These are phyloP conservation scores for Pyricularia grisea DNA, from an alignment of 2,329 filamentous ascomycete genomes.

Conservation along the genomic window DNA sequence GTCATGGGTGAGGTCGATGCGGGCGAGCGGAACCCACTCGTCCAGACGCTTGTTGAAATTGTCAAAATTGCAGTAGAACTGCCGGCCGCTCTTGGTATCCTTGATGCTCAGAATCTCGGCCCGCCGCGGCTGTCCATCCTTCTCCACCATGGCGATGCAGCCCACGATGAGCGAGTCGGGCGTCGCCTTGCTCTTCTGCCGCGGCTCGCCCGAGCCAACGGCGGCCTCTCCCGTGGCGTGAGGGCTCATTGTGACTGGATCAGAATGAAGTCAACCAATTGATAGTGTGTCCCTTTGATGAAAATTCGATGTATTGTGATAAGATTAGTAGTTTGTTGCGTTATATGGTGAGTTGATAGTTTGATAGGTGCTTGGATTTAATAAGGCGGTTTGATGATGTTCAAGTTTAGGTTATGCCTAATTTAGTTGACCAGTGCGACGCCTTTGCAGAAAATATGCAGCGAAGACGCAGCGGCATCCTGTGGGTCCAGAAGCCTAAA, in stretches of 20 bases:
- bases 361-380: background rate
- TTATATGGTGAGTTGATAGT: background rate
- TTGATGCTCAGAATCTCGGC: constrained; percentile 95
- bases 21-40: constrained; percentile 79
- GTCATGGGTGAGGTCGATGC: constrained; percentile 80
- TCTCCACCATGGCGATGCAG: constrained; percentile 52
- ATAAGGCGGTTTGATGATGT: background rate
- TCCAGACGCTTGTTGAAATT: constrained; percentile 84
- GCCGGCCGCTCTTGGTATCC: constrained; percentile 76
- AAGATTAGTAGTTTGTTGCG: background rate
- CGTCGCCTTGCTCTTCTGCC: constrained; percentile 73
- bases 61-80: constrained; percentile 95
- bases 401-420: background rate
- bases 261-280: background rate
- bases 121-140: constrained; percentile 77
- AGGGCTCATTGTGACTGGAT: constrained; percentile 42
- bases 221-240: constrained; percentile 38
- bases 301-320: background rate
- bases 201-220: constrained; percentile 47
- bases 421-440: background rate
- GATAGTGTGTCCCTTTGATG: background rate
- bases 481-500: background rate
- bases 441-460: background rate
- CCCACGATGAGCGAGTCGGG: constrained; percentile 65
- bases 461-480: background rate